Percentiles rank a stretch among this genome's conserved stretches.
Conservation (phyloP, 495 filamentous ascomycete genomes). For the Podospora pseudoanserina region DNA sequence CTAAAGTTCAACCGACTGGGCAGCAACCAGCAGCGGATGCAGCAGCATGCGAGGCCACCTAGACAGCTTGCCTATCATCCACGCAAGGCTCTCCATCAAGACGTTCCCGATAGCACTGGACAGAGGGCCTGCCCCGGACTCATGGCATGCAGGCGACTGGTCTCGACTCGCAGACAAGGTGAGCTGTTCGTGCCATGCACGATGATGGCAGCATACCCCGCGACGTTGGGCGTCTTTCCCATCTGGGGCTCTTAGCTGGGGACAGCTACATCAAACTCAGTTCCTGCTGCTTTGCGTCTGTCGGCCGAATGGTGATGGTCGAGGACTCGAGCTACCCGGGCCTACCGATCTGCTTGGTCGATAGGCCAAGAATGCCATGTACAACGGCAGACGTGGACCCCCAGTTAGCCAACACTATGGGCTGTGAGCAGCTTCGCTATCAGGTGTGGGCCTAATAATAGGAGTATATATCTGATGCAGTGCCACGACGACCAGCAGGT, state of each 20-base stretch:
- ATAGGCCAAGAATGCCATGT: constrained; percentile 13
- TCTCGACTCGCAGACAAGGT: constrained; percentile 16
- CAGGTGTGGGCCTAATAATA: constrained; percentile 29
- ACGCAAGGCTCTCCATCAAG: constrained; percentile 26
- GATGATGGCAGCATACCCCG: constrained; percentile 18
- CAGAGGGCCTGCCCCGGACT: constrained; percentile 18
- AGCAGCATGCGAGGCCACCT: constrained; percentile 7
- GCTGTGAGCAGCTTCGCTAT: constrained; percentile 19
- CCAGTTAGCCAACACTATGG: constrained; percentile 26
- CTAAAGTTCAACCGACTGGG: constrained; percentile 13
- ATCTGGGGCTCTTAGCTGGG: constrained; percentile 1
- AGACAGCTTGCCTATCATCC: constrained; percentile 23
- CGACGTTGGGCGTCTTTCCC: neutral
- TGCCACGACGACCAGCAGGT: constrained; percentile 32
- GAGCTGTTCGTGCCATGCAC: constrained; percentile 1
- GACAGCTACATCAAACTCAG: neutral
- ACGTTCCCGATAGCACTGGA: constrained; percentile 23
- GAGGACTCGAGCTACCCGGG: constrained; percentile 20
- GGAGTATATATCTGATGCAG: constrained; percentile 29
- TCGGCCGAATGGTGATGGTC: constrained; percentile 21
- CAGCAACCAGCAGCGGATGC: constrained; percentile 10
- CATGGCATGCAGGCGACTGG: constrained; percentile 21
- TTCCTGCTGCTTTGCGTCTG: constrained; percentile 1
- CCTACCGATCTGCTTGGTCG: constrained; percentile 22
- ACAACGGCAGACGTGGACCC: constrained; percentile 29